Percentiles rank a stretch among this genome's conserved stretches.
Evolutionary conservation across 1,139 yeast genomes (phyloP).

Genomic region (Protomyces lactucae-debilis): DNA sequence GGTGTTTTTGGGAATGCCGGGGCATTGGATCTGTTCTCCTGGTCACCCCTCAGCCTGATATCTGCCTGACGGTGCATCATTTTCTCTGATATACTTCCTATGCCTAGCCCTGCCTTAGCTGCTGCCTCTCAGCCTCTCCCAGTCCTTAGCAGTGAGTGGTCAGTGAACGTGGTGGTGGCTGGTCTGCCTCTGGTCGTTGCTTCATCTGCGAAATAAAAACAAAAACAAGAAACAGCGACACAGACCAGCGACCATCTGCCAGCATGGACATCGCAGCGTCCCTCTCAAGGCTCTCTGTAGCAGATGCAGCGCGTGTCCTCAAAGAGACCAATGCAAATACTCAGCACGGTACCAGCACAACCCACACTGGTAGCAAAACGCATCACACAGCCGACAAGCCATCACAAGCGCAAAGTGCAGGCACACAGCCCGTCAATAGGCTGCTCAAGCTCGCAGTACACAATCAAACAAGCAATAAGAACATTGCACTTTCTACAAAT

Average conservation of each 20-base stretch:
- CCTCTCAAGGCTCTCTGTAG: conserved; percentile 17
- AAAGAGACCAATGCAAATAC: conserved; percentile 2
- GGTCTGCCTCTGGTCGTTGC: not conserved
- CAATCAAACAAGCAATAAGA: conserved; percentile 33
- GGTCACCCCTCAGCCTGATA: conserved; percentile 21
- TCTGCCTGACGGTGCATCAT: conserved; percentile 23
- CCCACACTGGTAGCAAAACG: not conserved
- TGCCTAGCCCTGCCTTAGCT: not conserved
- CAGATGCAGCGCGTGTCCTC: conserved; percentile 8
- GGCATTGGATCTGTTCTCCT: conserved; percentile 15
- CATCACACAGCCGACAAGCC: not conserved
- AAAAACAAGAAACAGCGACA: not conserved
- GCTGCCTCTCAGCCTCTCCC: not conserved
- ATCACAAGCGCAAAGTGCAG: conserved; percentile 26
- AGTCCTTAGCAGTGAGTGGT: not conserved
- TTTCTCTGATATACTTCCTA: not conserved
- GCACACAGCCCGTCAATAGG: conserved; percentile 31
- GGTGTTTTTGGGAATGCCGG: conserved; percentile 22
- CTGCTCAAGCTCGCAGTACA: conserved; percentile 37
- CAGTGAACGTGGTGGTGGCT: not conserved
- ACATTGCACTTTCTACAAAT: conserved; percentile 12
- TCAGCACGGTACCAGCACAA: not conserved
- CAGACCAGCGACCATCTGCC: not conserved
- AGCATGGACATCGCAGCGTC: conserved; percentile 17
- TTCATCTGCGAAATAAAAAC: not conserved